A percentile compares a stretch with the other conserved stretches of the same genome.
These are phyloP conservation scores for Sphagnurus paluster DNA, from an alignment of 1,284 basidiomycete species.

Conservation along the genomic window DNA sequence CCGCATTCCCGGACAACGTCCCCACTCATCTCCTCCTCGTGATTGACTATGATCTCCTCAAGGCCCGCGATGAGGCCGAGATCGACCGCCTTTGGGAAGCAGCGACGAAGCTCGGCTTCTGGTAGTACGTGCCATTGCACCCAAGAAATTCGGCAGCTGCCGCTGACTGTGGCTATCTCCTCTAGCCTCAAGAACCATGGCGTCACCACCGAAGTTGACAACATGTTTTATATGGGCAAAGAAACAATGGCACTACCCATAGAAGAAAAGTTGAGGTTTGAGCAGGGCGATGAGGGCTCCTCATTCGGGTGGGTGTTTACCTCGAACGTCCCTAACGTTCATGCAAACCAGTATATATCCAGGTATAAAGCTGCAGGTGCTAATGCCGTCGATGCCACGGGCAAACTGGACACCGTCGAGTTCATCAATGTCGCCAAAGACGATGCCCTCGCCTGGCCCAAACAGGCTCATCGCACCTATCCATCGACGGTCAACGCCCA, in stretches of 20 bases:
- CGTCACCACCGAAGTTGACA: constrained; percentile 48
- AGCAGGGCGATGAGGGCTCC: constrained; percentile 62
- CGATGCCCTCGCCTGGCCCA: constrained; percentile 59
- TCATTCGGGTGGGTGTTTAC: constrained; percentile 64
- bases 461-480: constrained; percentile 51
- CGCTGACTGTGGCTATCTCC: too few relatives aligned
- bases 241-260: constrained; percentile 58
- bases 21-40: constrained; percentile 51
- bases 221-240: constrained; percentile 62
- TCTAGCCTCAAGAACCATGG: constrained; percentile 67
- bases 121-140: constrained; percentile 57
- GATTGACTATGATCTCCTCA: constrained; percentile 49
- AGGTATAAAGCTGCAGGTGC: constrained; percentile 69
- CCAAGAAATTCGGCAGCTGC: too few relatives aligned
- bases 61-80: constrained; percentile 36
- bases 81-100: constrained; percentile 51
- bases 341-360: too few relatives aligned
- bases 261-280: constrained; percentile 63
- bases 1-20: constrained; percentile 50
- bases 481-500: constrained; percentile 50
- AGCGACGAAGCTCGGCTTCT: constrained; percentile 51
- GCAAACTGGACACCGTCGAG: constrained; percentile 55
- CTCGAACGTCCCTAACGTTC: too few relatives aligned
- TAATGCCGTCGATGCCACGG: constrained; percentile 64
- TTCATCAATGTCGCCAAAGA: constrained; percentile 71